These are phyloP conservation scores for Prunus armeniaca DNA, from an alignment of 306 rosid species.

Conservation along the genomic window DNA sequence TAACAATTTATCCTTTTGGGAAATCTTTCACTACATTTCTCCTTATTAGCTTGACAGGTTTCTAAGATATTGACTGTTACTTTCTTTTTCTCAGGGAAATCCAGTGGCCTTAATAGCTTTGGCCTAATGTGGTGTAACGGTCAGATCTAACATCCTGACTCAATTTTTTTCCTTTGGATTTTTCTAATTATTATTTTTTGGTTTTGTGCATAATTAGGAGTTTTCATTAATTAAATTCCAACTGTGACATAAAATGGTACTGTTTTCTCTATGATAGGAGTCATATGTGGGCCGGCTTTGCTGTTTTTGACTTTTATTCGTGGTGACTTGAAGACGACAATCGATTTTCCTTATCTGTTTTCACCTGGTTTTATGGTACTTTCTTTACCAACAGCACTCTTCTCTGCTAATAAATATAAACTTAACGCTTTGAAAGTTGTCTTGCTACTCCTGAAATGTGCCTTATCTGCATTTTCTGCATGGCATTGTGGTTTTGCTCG, in stretches of 20 bases:
- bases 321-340: constrained; percentile 73
- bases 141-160: constrained; percentile 33
- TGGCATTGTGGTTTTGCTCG: neutral
- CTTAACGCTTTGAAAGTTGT: neutral
- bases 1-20: constrained; percentile 19
- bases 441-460: neutral
- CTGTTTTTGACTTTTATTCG: constrained; percentile 68
- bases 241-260: constrained; percentile 12
- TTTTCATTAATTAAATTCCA: constrained; percentile 2
- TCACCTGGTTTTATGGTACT: constrained; percentile 86
- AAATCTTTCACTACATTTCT: constrained; percentile 9
- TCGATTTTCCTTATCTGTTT: constrained; percentile 63
- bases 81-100: constrained; percentile 65
- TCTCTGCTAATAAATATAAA: neutral
- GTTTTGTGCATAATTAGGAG: neutral
- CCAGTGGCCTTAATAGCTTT: constrained; percentile 96
- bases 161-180: constrained; percentile 6
- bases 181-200: neutral
- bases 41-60: constrained; percentile 20
- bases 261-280: constrained; percentile 44
- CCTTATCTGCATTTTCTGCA: neutral
- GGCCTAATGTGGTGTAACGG: constrained; percentile 99
- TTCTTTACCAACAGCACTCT: constrained; percentile 14
- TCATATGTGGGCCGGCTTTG: constrained; percentile 73
- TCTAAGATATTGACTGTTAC: constrained; percentile 18